Evolutionary conservation across 306 rosid genomes (phyloP).

Genomic region (Corylus americana): DNA sequence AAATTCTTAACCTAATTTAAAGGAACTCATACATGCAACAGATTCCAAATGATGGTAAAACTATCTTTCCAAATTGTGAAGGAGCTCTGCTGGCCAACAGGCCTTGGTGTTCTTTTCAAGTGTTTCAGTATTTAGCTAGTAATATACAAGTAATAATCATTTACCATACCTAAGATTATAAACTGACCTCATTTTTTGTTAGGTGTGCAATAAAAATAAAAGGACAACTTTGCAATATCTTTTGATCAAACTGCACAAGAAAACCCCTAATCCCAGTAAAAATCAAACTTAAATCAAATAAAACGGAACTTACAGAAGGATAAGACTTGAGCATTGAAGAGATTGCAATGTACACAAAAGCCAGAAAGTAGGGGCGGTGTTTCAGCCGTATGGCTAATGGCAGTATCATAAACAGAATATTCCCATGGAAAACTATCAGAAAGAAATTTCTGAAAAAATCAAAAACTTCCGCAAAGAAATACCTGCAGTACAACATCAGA

Average conservation of each 20-base stretch:
- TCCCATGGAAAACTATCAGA: conserved; percentile 83
- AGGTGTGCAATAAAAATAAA: neutral
- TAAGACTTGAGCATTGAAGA: conserved; percentile 86
- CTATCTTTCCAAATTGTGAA: neutral
- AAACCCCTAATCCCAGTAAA: neutral
- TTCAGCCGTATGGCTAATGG: conserved; percentile 82
- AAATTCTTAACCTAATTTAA: neutral
- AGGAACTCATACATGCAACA: neutral
- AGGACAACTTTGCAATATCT: neutral
- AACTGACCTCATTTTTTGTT: neutral
- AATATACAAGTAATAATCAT: neutral
- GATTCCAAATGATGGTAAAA: neutral
- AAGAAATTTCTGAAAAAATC: conserved; percentile 86
- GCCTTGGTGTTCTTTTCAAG: neutral
- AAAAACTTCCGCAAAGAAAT: conserved; percentile 95
- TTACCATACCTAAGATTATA: neutral
- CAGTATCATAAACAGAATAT: conserved; percentile 78
- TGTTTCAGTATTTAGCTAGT: neutral
- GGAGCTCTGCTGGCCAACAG: neutral
- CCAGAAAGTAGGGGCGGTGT: conserved; percentile 90
- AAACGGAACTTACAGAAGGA: conserved; percentile 62
- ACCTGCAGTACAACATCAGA: conserved; percentile 56
- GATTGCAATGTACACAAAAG: conserved; percentile 68
- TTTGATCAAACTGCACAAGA: neutral
- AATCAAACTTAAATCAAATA: neutral